These are phyloP conservation scores for Gillenia trifoliata DNA, from an alignment of 306 rosid species.

Conservation along the genomic window DNA sequence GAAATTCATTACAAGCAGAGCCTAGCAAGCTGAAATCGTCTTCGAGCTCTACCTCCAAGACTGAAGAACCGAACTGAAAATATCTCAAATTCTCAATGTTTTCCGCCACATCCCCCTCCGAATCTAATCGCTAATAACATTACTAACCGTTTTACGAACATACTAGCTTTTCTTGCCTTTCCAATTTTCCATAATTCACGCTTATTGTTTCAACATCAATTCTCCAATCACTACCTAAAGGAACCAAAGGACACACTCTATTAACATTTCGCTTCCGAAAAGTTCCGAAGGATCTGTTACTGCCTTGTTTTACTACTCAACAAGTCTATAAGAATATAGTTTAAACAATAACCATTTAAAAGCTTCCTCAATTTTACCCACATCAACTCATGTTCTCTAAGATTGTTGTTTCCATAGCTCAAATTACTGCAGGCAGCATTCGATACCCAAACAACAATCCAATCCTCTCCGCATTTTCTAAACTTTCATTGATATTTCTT, in stretches of 20 bases:
- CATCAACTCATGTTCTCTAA: neutral
- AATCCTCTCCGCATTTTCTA: neutral
- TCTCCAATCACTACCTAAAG: neutral
- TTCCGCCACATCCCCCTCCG: neutral
- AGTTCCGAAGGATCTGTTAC: neutral
- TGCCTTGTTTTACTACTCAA: neutral
- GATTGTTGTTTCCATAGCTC: neutral
- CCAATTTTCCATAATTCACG: neutral
- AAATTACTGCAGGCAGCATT: neutral
- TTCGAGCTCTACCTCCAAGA: neutral
- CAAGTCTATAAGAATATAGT: neutral
- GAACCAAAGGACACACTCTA: neutral
- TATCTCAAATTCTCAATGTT: too few relatives aligned
- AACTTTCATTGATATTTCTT: neutral
- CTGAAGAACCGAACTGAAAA: too few relatives aligned
- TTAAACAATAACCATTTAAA: neutral
- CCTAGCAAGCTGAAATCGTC: neutral
- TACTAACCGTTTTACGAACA: neutral
- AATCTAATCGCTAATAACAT: too few relatives aligned
- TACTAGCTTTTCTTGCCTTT: neutral
- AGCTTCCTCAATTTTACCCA: neutral
- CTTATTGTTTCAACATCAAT: neutral
- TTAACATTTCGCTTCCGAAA: too few relatives aligned
- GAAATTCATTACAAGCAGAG: neutral
- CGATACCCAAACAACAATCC: neutral